These are phyloP conservation scores for Misopates orontium DNA, from an alignment of 257 asterid genomes.

Conservation along the genomic window DNA sequence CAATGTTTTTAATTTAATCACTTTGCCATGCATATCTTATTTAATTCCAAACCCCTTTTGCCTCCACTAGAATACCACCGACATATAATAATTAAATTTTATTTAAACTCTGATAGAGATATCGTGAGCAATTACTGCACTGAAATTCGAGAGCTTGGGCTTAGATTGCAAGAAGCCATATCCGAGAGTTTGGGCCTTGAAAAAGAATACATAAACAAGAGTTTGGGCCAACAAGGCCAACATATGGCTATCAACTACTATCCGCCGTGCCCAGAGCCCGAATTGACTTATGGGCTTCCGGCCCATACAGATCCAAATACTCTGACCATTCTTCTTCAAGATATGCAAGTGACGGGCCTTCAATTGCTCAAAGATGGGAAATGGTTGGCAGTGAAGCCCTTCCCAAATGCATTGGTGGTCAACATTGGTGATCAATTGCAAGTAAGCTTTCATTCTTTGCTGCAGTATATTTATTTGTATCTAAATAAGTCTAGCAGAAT, in stretches of 20 bases:
- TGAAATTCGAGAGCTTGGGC: constrained; percentile 64
- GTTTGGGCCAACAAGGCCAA: constrained; percentile 48
- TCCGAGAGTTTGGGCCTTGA: constrained; percentile 80
- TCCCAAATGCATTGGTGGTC: constrained; percentile 50
- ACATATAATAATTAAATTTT: neutral
- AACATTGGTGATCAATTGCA: constrained; percentile 61
- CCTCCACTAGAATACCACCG: too few relatives aligned
- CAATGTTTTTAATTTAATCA: too few relatives aligned
- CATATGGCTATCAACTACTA: constrained; percentile 63
- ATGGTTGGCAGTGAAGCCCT: constrained; percentile 53
- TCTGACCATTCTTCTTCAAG: constrained; percentile 61
- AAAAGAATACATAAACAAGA: constrained; percentile 45
- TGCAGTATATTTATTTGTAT: neutral
- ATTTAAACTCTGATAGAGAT: constrained; percentile 40
- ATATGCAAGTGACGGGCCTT: constrained; percentile 45
- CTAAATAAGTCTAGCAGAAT: neutral
- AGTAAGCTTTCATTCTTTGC: constrained; percentile 27
- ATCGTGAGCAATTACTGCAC: constrained; percentile 55
- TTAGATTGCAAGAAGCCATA: constrained; percentile 59
- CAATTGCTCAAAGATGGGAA: constrained; percentile 49
- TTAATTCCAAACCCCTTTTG: too few relatives aligned
- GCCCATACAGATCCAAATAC: constrained; percentile 61
- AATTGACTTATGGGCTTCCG: constrained; percentile 59
- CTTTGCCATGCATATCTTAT: too few relatives aligned
- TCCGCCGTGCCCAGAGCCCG: constrained; percentile 63